Evolutionary conservation across 2,329 filamentous ascomycete genomes (phyloP), one percentile per base, ranked within the genome.

Genomic region (Clathrospora elynae): DNA sequence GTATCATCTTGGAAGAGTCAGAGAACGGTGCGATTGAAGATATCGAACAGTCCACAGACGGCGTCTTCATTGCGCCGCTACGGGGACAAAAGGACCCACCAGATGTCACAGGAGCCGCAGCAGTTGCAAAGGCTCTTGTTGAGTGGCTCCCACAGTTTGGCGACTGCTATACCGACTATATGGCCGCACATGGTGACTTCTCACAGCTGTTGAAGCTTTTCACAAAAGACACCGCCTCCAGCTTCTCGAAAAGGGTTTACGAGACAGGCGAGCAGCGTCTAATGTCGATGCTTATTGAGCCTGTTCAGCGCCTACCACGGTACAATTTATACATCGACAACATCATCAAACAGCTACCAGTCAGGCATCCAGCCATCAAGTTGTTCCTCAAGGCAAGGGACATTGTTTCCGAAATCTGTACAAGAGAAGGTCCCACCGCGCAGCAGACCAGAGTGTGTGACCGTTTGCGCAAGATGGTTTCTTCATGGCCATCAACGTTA

Each of bases 261-360:
- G 84, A 91, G 52, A 87, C 87, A 2, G 92, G 93, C 41, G 93
- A 97, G 68, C 93, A 99, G 72, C 82, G 85, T 43, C 80, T 97
- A 39, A 90, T 89, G 34, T 97, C 93, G 3, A 81, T 93, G 51
- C 80, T 99, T 40, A 99, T 99, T 67, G 93, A 99, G 71, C 93
- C 93, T 2, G 91, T 99, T 0, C 93, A 99, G 70, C 82, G 93
- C 37, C 79, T 99, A 37, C 93, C 93, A 17, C 86, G 93, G 17
- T 99, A 99, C 73, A 96, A 90, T 62, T 77, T 99, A 23, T 86
- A 97, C 64, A 97, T 99, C 59, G 93, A 99, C 73, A 91, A 95
- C 62, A 96, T 99, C 63, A 82, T 93, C 33, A 84, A 86, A 54
- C 90, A 87, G 48, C 79, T 97, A 12, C 91, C 92, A 4, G 82